Evolutionary conservation across 2,329 filamentous ascomycete genomes (phyloP), one percentile per base, ranked within the genome.

Genomic region (Trichoderma aggressivum): DNA sequence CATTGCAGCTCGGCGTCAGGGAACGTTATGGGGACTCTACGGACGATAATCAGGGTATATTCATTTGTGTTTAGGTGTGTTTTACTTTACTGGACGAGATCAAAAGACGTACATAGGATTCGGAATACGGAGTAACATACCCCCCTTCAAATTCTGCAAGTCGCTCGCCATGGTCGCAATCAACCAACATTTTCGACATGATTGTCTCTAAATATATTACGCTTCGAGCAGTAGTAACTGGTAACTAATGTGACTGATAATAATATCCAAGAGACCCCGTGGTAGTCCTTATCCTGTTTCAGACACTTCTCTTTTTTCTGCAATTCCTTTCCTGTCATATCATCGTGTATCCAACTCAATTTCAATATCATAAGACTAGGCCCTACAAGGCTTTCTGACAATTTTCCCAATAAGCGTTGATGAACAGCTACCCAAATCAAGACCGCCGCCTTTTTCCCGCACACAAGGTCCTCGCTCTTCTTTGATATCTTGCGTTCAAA

Each of bases 1-100:
- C 72, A 73, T 73, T 61, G 28, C 61, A 73, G 66, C 71, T 72
- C 63, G 72, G 72, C 72, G 72, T 73, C 66, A 47, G 50, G 72
- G 30, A 62, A 63, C 34, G 59, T 61, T 18, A 39, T 62, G 39
- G 43, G 43, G 21, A 21, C 43, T 56, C 32, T n/a, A 61, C 43
- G 50, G 56, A 58, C 8, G 63, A 47, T 59, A 71, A 67, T 62
- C 30, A 26, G 56, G 56, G 56, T 60, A 61, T 39, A n/a, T n/a
- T n/a, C n/a, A 11, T 24, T 59, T 18, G 18, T 68, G 53, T 68
- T 43, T 68, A 30, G n/a, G 30, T 26, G 39, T 32, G 39, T 61
- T 60, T 28, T 53, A 34, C 26, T 59, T 59, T 16, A 18, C 18
- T 24, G 56, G 36, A 12, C 36, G 28, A 69, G 34, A 68, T 53